Base-by-base conservation (phyloP, 2,329 filamentous ascomycete genomes). In the Cadophora sp. region DNA sequence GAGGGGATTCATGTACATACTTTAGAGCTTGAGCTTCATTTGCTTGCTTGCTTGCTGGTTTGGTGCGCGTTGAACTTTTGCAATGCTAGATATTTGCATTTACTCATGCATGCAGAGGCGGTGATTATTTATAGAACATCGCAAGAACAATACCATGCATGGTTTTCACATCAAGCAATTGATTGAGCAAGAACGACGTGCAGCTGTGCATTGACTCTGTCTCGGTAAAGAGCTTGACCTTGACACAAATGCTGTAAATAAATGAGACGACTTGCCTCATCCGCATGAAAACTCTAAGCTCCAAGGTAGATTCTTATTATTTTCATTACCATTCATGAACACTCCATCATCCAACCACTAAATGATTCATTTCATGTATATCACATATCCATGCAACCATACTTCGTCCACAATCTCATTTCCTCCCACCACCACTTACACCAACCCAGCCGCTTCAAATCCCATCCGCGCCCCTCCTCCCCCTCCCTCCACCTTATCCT, bases 1-100 rank as follows among this genome's bases (percentile, higher is more conserved):
- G 61, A 43, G 64, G 16, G 29, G 31, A 31, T 66, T 66, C 64
- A 53, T 66, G 64, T 66, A 66, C 31, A 66, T 66, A 65, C 22
- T 65, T 61, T 43, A 24, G 29, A 65, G 53, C 53, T 7, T n/a
- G 53, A 56, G 62, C 50, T 40, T 56, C 40, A 48, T 22, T 46
- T 31, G 24, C 43, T 50, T 27, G 24, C 43, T 50, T 27, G 46
- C 22, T 50, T 27, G 46, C 22, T 31, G 22, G 59, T 48, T 14
- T 8, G 43, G 6, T 43, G 40, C 40, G 40, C 29, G 37, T 46
- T 37, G 40, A 62, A 22, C 5, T 29, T 29, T 48, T 62, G 43
- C 43, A 22, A 48, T 48, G 43, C 43, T 19, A 48, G n/a, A 48
- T 48, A 22, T 48, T 11, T 48, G 22, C 2, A 8, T 46, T 48